Evolutionary conservation across 169 alveolate genomes (phyloP).

Genomic region (Eimeria tenella): DNA sequence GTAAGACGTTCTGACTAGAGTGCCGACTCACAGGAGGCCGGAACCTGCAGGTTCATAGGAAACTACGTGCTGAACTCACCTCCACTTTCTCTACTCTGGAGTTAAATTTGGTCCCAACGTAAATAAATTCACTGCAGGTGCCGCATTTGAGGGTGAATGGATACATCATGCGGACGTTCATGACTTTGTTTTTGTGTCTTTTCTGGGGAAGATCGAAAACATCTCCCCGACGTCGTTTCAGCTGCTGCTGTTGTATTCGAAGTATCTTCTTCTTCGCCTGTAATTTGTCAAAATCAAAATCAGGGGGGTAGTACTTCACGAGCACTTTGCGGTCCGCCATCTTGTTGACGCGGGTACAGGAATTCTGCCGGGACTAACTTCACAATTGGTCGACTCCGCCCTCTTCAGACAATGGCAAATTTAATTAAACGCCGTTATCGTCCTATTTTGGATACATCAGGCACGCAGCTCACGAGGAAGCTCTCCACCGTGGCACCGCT

Average conservation of each 20-base stretch:
- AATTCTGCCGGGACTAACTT: no score
- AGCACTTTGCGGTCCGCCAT: constrained; percentile 99
- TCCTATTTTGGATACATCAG: no score
- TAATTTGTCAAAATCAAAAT: constrained; percentile 98
- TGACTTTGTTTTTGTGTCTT: constrained; percentile 84
- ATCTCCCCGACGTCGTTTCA: constrained; percentile 61
- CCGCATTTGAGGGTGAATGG: constrained; percentile 98
- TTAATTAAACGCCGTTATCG: no score
- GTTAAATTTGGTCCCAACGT: constrained; percentile 99
- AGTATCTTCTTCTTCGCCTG: constrained; percentile 90
- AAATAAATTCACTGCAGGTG: constrained; percentile 96
- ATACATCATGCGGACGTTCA: constrained; percentile 98
- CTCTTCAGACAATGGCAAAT: no score
- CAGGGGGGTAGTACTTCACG: constrained; percentile 99
- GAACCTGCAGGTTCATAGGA: neutral
- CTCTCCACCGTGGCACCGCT: neutral
- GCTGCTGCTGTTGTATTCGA: constrained; percentile 85
- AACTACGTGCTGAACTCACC: neutral
- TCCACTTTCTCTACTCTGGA: constrained; percentile 91
- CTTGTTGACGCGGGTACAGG: constrained; percentile 5
- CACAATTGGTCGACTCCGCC: no score
- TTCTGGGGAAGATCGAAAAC: constrained; percentile 54
- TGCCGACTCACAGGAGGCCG: neutral
- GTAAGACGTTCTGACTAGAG: no score
- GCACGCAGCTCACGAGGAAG: neutral